These are phyloP conservation scores for Aspergillus sclerotiicarbonarius DNA, from an alignment of 495 filamentous ascomycete species.

Conservation along the genomic window DNA sequence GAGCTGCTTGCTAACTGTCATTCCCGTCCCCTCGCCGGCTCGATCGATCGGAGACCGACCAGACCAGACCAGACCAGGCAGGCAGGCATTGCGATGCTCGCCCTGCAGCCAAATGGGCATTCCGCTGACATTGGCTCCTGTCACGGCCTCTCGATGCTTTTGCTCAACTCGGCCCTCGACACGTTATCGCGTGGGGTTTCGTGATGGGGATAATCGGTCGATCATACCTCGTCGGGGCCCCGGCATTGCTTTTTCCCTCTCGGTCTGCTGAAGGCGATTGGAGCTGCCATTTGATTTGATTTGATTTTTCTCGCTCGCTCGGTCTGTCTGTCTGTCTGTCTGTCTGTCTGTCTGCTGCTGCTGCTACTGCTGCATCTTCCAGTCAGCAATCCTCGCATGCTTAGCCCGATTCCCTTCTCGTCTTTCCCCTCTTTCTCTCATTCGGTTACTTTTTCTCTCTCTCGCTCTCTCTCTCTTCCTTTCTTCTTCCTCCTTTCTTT, in stretches of 20 bases:
- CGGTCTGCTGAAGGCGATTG: too few species aligned
- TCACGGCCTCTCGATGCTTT: not conserved
- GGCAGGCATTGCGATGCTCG: not conserved
- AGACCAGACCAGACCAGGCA: too few species aligned
- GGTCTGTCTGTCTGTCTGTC: too few species aligned
- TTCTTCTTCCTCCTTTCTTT: not conserved
- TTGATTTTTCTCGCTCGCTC: not conserved
- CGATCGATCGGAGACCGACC: not conserved
- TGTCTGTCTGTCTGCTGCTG: not conserved
- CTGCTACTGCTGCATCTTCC: not conserved
- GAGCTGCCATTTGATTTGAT: constrained; percentile 6
- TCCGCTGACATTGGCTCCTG: not conserved
- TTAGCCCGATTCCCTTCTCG: not conserved
- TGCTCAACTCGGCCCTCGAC: not conserved
- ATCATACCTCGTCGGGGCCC: not conserved
- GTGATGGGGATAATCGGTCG: not conserved
- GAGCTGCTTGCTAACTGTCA: too few species aligned
- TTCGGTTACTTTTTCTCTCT: not conserved
- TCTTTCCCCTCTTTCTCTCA: not conserved
- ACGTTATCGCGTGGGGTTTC: constrained; percentile 23
- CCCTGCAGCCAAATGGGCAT: not conserved
- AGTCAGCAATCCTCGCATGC: not conserved
- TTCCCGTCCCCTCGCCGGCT: not conserved
- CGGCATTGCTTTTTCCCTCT: constrained; percentile 10
- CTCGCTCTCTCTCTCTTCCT: not conserved